Conservation (phyloP, 352 stramenopile genomes). For the Phytophthora chlamydospora region DNA sequence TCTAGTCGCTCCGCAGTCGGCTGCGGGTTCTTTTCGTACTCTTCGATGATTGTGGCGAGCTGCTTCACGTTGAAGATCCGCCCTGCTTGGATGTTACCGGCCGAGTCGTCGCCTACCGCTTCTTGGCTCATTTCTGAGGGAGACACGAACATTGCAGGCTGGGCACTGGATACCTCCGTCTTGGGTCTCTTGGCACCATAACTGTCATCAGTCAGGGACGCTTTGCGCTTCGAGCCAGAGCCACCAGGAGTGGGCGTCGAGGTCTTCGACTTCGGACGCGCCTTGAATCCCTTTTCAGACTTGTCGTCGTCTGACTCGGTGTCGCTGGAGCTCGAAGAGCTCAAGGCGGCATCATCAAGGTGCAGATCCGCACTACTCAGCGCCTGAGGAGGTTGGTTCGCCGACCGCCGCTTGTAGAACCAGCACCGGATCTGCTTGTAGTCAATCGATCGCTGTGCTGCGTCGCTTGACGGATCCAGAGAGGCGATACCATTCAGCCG, state of each 20-base stretch:
- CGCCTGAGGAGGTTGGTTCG: conserved; percentile 76
- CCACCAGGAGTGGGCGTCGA: conserved; percentile 13
- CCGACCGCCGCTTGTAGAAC: conserved; percentile 89
- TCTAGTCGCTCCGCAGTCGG: conserved; percentile 68
- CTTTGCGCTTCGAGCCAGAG: conserved; percentile 40
- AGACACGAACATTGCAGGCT: not conserved
- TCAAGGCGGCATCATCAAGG: conserved; percentile 40
- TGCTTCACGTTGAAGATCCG: conserved; percentile 89
- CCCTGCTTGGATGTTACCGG: conserved; percentile 47
- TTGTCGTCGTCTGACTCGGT: conserved; percentile 75
- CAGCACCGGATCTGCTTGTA: conserved; percentile 90
- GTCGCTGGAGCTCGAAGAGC: conserved; percentile 67
- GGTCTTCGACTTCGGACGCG: conserved; percentile 35
- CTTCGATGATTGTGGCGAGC: conserved; percentile 82
- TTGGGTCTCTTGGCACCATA: conserved; percentile 36
- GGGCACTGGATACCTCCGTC: conserved; percentile 24
- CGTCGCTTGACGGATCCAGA: conserved; percentile 57
- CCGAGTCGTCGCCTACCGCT: conserved; percentile 16
- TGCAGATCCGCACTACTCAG: conserved; percentile 62
- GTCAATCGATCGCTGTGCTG: conserved; percentile 69
- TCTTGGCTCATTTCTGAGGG: conserved; percentile 21
- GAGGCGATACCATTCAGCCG: conserved; percentile 76
- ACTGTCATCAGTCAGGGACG: conserved; percentile 29
- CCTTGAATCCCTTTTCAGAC: conserved; percentile 38
- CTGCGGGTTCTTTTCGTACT: conserved; percentile 84